Conservation (phyloP, 371 early-diverging fungal species). For the Mucor irregularis region DNA sequence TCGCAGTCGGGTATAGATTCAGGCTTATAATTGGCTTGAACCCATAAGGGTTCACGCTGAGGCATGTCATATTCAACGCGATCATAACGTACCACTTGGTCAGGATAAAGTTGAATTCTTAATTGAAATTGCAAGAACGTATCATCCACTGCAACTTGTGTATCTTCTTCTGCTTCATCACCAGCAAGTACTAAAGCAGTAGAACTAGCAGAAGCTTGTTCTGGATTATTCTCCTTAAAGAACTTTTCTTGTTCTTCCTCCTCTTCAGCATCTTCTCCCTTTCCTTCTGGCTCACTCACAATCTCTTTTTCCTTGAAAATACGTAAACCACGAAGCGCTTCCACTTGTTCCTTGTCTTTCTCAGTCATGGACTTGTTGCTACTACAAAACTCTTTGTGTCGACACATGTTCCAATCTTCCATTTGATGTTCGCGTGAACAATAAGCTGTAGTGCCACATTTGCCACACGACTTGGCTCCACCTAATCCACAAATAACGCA, state of each 20-base stretch:
- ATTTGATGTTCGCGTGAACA: conserved; percentile 88
- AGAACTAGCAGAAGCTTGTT: conserved; percentile 34
- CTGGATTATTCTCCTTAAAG: conserved; percentile 34
- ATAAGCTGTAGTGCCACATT: conserved; percentile 73
- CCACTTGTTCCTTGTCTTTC: conserved; percentile 15
- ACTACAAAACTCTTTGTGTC: conserved; percentile 79
- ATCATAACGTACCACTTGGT: conserved; percentile 87
- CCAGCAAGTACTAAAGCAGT: conserved; percentile 59
- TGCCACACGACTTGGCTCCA: conserved; percentile 80
- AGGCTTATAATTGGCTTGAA: conserved; percentile 71
- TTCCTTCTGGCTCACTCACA: conserved; percentile 72
- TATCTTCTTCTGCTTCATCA: conserved; percentile 75
- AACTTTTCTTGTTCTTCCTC: conserved; percentile 48
- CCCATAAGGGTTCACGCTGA: conserved; percentile 76
- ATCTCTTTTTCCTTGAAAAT: conserved; percentile 75
- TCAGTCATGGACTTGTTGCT: conserved; percentile 25
- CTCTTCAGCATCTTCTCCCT: conserved; percentile 48
- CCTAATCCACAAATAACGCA: conserved; percentile 73
- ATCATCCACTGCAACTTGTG: conserved; percentile 86
- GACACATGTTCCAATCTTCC: conserved; percentile 77
- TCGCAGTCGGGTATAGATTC: conserved; percentile 72
- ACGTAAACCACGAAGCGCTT: conserved; percentile 27
- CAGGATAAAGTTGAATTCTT: conserved; percentile 74
- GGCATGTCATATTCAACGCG: conserved; percentile 69
- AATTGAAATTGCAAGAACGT: conserved; percentile 91